These are phyloP conservation scores for Millerozyma acaciae DNA, from an alignment of 805 yeast species.

Conservation along the genomic window DNA sequence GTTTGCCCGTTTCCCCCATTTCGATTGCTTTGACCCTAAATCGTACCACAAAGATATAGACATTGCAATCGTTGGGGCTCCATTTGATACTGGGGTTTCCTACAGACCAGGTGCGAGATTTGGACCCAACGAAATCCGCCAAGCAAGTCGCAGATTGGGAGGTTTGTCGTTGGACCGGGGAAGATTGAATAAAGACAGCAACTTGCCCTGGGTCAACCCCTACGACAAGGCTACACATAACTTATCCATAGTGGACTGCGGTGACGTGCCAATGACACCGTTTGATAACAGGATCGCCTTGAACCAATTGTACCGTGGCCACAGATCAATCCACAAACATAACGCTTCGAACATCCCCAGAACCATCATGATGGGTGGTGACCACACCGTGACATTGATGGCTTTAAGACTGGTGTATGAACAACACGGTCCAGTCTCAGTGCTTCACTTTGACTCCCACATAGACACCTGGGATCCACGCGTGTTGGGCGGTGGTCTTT, in stretches of 20 bases:
- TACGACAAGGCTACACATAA: constrained; percentile 41
- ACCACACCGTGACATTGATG: constrained; percentile 55
- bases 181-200: constrained; percentile 31
- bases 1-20: constrained; percentile 47
- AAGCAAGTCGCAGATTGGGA: constrained; percentile 43
- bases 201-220: constrained; percentile 46
- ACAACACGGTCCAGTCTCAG: constrained; percentile 43
- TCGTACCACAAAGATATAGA: constrained; percentile 17
- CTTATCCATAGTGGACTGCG: constrained; percentile 53
- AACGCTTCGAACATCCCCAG: constrained; percentile 16
- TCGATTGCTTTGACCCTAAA: constrained; percentile 44
- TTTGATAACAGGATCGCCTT: constrained; percentile 61
- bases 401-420: constrained; percentile 50
- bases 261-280: constrained; percentile 63
- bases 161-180: constrained; percentile 36
- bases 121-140: constrained; percentile 25
- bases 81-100: constrained; percentile 26
- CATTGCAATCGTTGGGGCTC: constrained; percentile 26
- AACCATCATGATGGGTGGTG: constrained; percentile 57
- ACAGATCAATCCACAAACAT: constrained; percentile 37
- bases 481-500: constrained; percentile 58
- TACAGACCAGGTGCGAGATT: constrained; percentile 26
- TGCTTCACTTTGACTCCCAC: constrained; percentile 66
- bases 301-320: constrained; percentile 48
- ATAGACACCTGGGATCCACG: constrained; percentile 69